A percentile compares a stretch with the other conserved stretches of the same genome.
Evolutionary conservation across 1,284 basidiomycete genomes (phyloP).

Genomic region (Coniophora puteana): DNA sequence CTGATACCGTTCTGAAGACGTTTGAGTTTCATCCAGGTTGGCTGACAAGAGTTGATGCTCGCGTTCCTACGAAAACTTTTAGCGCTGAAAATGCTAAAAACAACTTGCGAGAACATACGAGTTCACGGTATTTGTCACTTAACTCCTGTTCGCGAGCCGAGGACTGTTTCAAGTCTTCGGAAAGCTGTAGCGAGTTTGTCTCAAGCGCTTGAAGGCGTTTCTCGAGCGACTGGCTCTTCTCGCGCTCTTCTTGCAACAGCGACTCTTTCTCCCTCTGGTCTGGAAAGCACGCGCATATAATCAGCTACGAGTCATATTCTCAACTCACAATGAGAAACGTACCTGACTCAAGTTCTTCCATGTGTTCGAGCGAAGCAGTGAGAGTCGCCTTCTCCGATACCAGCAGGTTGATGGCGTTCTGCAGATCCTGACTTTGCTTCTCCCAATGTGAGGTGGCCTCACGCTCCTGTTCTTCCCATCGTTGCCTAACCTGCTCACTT

Average conservation of each 20-base stretch:
- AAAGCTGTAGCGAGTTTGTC: conserved; percentile 32
- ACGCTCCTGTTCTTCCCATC: conserved; percentile 10
- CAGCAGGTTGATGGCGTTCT: conserved; percentile 61
- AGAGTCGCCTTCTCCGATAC: conserved; percentile 69
- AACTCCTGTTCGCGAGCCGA: conserved; percentile 49
- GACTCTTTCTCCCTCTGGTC: conserved; percentile 45
- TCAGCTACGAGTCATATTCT: conserved; percentile 6
- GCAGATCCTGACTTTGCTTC: conserved; percentile 46
- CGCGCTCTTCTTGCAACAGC: conserved; percentile 41
- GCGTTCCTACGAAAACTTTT: conserved; percentile 49
- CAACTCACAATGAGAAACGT: conserved; percentile 16
- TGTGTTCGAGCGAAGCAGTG: conserved; percentile 46
- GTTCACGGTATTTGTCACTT: conserved; percentile 56
- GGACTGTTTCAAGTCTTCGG: conserved; percentile 35
- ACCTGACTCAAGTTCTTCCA: conserved; percentile 52
- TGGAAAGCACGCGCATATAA: conserved; percentile 21
- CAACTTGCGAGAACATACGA: conserved; percentile 37
- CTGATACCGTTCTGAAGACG: conserved; percentile 49
- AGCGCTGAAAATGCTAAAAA: neutral
- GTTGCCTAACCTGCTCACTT: conserved; percentile 15
- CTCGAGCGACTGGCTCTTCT: conserved; percentile 35
- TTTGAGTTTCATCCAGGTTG: conserved; percentile 48
- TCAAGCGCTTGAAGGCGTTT: conserved; percentile 40
- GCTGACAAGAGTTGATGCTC: conserved; percentile 60
- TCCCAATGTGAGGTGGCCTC: conserved; percentile 17